Conservation (phyloP, 108 stramenopile species). For the Cylindrotheca fusiformis region DNA sequence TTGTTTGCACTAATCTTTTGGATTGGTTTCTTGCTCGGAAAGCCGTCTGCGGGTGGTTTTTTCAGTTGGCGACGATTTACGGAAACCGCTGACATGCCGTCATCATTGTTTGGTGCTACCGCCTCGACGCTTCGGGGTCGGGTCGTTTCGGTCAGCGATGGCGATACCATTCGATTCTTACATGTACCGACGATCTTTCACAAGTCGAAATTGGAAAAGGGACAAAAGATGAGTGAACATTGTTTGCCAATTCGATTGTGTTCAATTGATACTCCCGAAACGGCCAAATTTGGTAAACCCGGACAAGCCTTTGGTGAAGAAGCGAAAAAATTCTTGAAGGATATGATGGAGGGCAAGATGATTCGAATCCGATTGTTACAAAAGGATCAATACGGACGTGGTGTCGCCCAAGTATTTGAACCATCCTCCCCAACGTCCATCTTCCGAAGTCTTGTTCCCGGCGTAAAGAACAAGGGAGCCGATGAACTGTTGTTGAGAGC, state of each 20-base stretch:
- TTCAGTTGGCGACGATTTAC: constrained; percentile 20
- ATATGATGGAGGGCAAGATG: constrained; percentile 13
- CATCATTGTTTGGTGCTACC: constrained; percentile 25
- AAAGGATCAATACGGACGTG: constrained; percentile 54
- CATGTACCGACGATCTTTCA: constrained; percentile 45
- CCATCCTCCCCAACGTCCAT: constrained; percentile 3
- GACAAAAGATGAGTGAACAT: constrained; percentile 30
- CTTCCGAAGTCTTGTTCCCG: neutral
- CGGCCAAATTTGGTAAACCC: constrained; percentile 47
- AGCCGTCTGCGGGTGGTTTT: neutral
- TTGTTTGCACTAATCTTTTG: neutral
- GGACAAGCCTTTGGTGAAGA: constrained; percentile 55
- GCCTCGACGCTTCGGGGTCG: constrained; percentile 27
- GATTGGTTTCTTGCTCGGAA: neutral
- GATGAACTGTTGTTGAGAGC: constrained; percentile 43
- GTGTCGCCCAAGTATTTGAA: constrained; percentile 35
- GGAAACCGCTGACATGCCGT: constrained; percentile 31
- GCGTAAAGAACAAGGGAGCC: constrained; percentile 2
- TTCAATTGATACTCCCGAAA: constrained; percentile 55
- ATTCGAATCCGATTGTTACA: constrained; percentile 26
- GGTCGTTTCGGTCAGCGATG: constrained; percentile 40
- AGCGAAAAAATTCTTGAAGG: constrained; percentile 37
- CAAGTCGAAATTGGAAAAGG: constrained; percentile 13
- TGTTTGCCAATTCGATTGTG: constrained; percentile 49
- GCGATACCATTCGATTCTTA: constrained; percentile 52